These are phyloP conservation scores for Magnolia sinica DNA, from an alignment of 164 flowering plant species.

Conservation along the genomic window DNA sequence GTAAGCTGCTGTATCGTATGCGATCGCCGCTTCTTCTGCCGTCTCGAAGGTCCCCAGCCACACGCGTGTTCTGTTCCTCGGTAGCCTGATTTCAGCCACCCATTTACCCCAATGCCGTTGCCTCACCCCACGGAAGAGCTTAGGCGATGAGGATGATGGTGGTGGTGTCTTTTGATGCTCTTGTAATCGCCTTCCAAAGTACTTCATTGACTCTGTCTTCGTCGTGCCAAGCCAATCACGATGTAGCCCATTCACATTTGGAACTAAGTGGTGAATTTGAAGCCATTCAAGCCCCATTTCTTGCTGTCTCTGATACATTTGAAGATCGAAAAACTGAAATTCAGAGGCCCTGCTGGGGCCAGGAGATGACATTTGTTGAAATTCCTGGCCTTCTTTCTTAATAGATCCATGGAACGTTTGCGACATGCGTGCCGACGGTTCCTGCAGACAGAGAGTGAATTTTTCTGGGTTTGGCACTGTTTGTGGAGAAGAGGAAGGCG, in stretches of 20 bases:
- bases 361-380: conserved; percentile 1
- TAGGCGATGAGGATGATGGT: conserved; percentile 16
- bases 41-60: conserved; percentile 91
- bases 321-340: not conserved
- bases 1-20: conserved; percentile 90
- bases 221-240: conserved; percentile 52
- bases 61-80: conserved; percentile 77
- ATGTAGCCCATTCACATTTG: not conserved
- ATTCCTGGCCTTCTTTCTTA: conserved; percentile 11
- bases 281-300: conserved; percentile 27
- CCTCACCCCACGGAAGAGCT: conserved; percentile 81
- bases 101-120: conserved; percentile 98
- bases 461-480: conserved; percentile 28
- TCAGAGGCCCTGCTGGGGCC: not conserved
- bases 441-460: conserved; percentile 41
- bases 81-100: conserved; percentile 93
- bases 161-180: conserved; percentile 18
- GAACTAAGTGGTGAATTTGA: conserved; percentile 17
- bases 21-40: conserved; percentile 78
- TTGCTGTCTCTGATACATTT: conserved; percentile 9
- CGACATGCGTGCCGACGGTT: conserved; percentile 3
- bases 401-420: conserved; percentile 3
- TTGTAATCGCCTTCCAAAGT: conserved; percentile 26
- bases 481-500: conserved; percentile 20
- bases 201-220: conserved; percentile 64